Evolutionary conservation across 768 basidiomycete species (phyloP).

Genomic region (Termitomyces sp.): DNA sequence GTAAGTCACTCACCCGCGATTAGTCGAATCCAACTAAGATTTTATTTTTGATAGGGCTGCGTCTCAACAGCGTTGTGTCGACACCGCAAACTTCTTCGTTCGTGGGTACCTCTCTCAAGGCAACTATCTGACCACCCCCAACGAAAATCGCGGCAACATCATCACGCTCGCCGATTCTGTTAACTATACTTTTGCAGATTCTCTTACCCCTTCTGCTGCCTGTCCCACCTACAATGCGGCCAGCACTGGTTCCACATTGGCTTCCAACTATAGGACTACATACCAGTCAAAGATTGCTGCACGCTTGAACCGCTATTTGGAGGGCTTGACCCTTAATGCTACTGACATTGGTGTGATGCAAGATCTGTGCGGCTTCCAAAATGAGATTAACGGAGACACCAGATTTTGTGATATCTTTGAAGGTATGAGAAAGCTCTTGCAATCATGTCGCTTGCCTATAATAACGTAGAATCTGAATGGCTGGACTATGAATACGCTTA

Average conservation of each 20-base stretch:
- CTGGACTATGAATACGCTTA: conserved; percentile 41
- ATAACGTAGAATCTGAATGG: conserved; percentile 34
- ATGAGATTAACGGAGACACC: conserved; percentile 33
- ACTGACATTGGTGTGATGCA: conserved; percentile 40
- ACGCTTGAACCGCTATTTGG: conserved; percentile 32
- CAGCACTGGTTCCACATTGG: conserved; percentile 23
- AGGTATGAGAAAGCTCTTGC: conserved; percentile 16
- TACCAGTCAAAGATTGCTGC: conserved; percentile 30
- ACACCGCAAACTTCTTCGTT: conserved; percentile 36
- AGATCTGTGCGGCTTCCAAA: conserved; percentile 39
- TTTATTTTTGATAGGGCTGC: conserved; percentile 28
- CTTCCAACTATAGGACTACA: conserved; percentile 26
- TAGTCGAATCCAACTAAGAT: neutral
- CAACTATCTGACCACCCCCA: conserved; percentile 28
- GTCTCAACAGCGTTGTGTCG: conserved; percentile 36
- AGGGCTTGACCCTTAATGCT: conserved; percentile 29
- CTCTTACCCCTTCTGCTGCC: conserved; percentile 35
- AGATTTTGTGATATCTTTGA: conserved; percentile 39
- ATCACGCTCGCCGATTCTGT: conserved; percentile 38
- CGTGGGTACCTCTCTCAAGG: conserved; percentile 41
- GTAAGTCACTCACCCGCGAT: conserved; percentile 17
- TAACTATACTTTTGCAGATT: conserved; percentile 38
- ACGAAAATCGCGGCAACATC: conserved; percentile 30
- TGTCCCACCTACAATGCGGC: conserved; percentile 33
- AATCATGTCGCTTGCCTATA: neutral